These are phyloP conservation scores for Pseudopyrenochaeta lycopersici DNA, from an alignment of 2,329 filamentous ascomycete species.

Conservation along the genomic window DNA sequence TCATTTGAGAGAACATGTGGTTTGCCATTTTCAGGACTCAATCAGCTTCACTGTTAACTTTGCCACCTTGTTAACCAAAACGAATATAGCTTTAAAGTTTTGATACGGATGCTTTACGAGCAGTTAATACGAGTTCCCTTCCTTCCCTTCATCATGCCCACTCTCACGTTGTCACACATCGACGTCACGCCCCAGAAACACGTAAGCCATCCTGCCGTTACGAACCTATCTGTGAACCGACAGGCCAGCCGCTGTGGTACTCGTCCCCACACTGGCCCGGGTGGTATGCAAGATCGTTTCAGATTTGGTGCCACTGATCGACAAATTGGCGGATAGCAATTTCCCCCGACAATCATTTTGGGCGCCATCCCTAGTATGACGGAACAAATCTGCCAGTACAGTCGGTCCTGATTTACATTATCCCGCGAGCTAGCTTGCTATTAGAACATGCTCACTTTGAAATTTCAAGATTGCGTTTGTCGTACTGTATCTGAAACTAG, in stretches of 20 bases:
- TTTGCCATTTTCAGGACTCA: too few species aligned
- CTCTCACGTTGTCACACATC: conserved; percentile 8
- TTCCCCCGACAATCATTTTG: conserved; percentile 3
- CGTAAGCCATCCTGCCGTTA: conserved; percentile 4
- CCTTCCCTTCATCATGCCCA: conserved; percentile 2
- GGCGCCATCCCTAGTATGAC: neutral
- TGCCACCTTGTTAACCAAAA: too few species aligned
- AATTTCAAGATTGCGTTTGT: too few species aligned
- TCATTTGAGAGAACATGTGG: too few species aligned
- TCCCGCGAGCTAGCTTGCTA: too few species aligned
- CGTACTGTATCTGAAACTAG: too few species aligned
- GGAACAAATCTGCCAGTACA: neutral
- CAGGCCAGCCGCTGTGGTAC: neutral
- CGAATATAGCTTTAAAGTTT: too few species aligned
- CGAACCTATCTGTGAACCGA: conserved; percentile 2
- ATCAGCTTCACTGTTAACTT: too few species aligned
- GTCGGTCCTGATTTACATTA: too few species aligned
- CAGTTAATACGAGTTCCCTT: neutral
- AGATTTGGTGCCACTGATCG: conserved; percentile 6
- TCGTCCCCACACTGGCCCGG: conserved; percentile 1
- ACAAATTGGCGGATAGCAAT: conserved; percentile 12
- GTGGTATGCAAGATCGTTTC: neutral
- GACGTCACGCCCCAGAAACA: conserved; percentile 11
- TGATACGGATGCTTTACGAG: neutral
- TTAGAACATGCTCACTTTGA: too few species aligned